Evolutionary conservation across 352 stramenopile genomes (phyloP), one percentile per base, ranked within the genome.

Genomic region (Pythium sp.): DNA sequence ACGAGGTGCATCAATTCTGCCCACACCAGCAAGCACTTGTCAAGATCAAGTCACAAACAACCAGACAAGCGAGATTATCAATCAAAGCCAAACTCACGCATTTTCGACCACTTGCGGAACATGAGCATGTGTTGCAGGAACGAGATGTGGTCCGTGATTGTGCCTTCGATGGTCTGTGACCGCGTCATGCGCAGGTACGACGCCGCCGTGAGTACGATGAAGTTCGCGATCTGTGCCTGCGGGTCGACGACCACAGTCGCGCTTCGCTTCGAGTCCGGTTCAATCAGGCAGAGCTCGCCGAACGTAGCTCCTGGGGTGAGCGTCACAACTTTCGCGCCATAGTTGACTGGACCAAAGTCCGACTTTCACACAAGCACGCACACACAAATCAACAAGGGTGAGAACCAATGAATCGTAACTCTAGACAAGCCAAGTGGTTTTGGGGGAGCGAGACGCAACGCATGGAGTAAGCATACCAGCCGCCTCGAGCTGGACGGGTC

Each of bases 171-270:
- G 4, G 78, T 87, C 70, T 93, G 84, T 30, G 81, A 92, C 6
- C 84, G 82, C 22, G 87, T 95, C 81, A 95, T 92, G 30, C 87
- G 81, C 28, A 93, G 58, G 66, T 95, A 95, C 30, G 84, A 92
- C 11, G 86, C 77, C 6, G 87, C 85, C 12, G 87, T 89, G 69
- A 95, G 85, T 58, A 94, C 87, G 59, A 95, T 93, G 43, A 95
- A 93, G 70, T 91, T 93, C 43, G 87, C 85, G 65, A 80, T 80
- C 75, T 91, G 80, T 8, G 80, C 80, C 32, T 81, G 68, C 11
- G 72, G 58, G 56, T 95, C 87, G 20, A 94, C 87, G 58, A 92
- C 75, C n/a, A 92, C 82, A 14, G 86, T 95, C 22, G 86, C 87
- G 64, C 80, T 93, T 38, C 87, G 87, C 66, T 93, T 95, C 58